Percentiles rank a stretch among this genome's conserved stretches.
Evolutionary conservation across 2,329 filamentous ascomycete species (phyloP).

Genomic region (Colletotrichum navitas): DNA sequence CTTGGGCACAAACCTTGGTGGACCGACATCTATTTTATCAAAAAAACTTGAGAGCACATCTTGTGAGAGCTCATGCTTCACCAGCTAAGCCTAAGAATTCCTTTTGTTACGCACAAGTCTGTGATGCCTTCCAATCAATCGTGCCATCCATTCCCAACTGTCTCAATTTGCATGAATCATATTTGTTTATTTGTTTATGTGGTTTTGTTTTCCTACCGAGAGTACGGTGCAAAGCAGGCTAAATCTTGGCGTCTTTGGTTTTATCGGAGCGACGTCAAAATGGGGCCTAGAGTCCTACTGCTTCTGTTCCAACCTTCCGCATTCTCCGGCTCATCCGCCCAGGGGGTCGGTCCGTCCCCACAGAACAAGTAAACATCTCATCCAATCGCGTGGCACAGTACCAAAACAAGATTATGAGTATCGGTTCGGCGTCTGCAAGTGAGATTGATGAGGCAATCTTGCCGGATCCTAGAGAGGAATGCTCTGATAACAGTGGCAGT

Average conservation of each 20-base stretch:
- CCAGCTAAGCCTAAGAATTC: not conserved
- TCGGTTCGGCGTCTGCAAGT: not conserved
- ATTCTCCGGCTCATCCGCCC: slow-evolving; percentile 14
- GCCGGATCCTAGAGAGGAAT: not conserved
- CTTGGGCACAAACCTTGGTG: not conserved
- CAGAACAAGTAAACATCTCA: slow-evolving; percentile 12
- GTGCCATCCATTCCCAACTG: not conserved
- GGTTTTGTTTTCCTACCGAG: not conserved
- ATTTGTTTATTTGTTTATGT: not conserved
- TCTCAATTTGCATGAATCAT: not conserved
- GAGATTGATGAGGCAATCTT: not conserved
- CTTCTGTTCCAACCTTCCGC: slow-evolving; percentile 32
- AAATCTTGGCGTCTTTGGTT: not conserved
- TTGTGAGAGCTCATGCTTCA: not conserved
- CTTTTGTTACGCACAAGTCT: not conserved
- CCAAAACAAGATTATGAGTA: not conserved
- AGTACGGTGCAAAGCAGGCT: not conserved
- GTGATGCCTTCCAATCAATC: not conserved
- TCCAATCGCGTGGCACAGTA: not conserved
- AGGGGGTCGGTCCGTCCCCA: slow-evolving; percentile 5
- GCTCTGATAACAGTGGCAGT: slow-evolving; percentile 68
- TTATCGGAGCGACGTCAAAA: slow-evolving; percentile 7
- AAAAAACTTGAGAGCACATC: not conserved
- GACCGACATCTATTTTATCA: not conserved
- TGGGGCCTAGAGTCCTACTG: slow-evolving; percentile 16